These are phyloP conservation scores for Leccinum ochraceum DNA, from an alignment of 768 basidiomycete genomes.

Conservation along the genomic window DNA sequence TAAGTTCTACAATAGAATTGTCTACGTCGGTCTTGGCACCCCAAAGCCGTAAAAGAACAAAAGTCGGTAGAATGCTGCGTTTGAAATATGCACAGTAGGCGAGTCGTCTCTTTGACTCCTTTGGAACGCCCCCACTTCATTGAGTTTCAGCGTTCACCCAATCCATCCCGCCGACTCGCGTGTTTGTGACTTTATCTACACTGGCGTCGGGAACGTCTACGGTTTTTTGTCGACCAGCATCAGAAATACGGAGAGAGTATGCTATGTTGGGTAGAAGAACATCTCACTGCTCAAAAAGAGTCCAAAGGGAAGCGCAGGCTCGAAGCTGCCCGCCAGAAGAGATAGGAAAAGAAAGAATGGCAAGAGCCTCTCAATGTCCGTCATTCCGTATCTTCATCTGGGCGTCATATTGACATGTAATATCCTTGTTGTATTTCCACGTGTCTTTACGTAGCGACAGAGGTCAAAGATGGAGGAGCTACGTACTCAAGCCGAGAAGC, in stretches of 20 bases:
- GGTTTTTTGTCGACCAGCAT: slow-evolving; percentile 35
- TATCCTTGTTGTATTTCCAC: neutral
- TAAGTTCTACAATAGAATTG: no score
- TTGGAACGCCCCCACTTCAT: no score
- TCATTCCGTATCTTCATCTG: slow-evolving; percentile 8
- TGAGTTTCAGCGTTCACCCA: no score
- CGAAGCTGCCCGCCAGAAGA: slow-evolving; percentile 70
- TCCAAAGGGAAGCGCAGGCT: slow-evolving; percentile 77
- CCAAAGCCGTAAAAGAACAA: no score
- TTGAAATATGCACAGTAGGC: no score
- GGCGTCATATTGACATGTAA: neutral
- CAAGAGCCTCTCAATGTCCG: slow-evolving; percentile 67
- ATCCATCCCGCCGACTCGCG: no score
- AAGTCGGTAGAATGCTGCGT: no score
- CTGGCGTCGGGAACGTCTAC: no score
- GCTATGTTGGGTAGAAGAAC: slow-evolving; percentile 42
- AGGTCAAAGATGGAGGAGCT: slow-evolving; percentile 61
- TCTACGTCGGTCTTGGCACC: no score
- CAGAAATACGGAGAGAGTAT: slow-evolving; percentile 87
- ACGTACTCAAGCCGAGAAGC: slow-evolving; percentile 67
- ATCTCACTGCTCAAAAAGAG: slow-evolving; percentile 48
- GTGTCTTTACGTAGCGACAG: slow-evolving; percentile 35
- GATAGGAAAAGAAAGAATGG: slow-evolving; percentile 78
- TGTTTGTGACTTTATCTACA: no score
- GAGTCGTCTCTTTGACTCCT: no score